Evolutionary conservation across 345 rosid species (phyloP).

Genomic region (Turritis glabra): DNA sequence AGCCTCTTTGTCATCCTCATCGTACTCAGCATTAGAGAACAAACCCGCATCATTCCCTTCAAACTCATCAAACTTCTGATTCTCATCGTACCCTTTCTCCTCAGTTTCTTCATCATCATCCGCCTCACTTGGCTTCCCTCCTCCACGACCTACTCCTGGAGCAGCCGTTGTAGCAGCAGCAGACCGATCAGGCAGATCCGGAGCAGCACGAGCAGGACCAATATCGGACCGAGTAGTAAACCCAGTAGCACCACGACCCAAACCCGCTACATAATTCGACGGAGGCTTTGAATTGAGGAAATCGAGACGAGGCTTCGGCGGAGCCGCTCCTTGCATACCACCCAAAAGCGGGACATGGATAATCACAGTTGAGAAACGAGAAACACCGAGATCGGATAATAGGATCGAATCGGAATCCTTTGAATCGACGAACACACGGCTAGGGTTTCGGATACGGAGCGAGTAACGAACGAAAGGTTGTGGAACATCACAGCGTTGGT

Average conservation of each 20-base stretch:
- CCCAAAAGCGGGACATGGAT: neutral
- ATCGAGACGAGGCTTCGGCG: slow-evolving; percentile 77
- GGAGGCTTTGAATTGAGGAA: slow-evolving; percentile 87
- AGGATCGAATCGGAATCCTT: slow-evolving; percentile 35
- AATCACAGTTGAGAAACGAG: neutral
- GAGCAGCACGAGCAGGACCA: slow-evolving; percentile 95
- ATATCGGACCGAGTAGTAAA: slow-evolving; percentile 98
- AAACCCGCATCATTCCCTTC: slow-evolving; percentile 97
- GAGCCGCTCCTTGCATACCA: slow-evolving; percentile 45
- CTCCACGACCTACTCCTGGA: slow-evolving; percentile 58
- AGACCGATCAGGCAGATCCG: slow-evolving; percentile 81
- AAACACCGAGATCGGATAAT: slow-evolving; percentile 55
- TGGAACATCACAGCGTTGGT: slow-evolving; percentile 49
- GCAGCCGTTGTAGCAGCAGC: slow-evolving; percentile 50
- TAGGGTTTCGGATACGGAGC: slow-evolving; percentile 34
- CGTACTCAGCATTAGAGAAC: slow-evolving; percentile 86
- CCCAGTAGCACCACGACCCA: slow-evolving; percentile 96
- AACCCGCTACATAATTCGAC: slow-evolving; percentile 86
- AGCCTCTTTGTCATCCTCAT: slow-evolving; percentile 93
- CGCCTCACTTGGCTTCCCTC: slow-evolving; percentile 67
- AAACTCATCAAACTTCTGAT: slow-evolving; percentile 95
- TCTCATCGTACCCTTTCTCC: slow-evolving; percentile 89
- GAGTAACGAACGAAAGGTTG: slow-evolving; percentile 44
- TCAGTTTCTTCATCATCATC: slow-evolving; percentile 89
- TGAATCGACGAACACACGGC: neutral